These are phyloP conservation scores for Starmerella tilneyi DNA, from an alignment of 805 yeast species.

Conservation along the genomic window DNA sequence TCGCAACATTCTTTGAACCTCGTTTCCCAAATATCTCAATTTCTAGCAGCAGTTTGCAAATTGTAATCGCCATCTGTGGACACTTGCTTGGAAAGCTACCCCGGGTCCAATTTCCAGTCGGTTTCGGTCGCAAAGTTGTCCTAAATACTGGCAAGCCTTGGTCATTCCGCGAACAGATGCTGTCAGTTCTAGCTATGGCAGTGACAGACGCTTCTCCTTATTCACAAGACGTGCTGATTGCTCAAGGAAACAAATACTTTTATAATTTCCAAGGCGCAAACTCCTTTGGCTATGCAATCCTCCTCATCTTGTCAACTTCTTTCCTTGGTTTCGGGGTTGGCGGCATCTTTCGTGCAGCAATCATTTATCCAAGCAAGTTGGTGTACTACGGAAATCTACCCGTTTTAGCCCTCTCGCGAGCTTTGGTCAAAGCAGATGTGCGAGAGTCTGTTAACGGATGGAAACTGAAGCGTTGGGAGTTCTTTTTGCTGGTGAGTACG, in stretches of 20 bases:
- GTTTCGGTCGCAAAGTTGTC: background rate
- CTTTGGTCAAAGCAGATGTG: slow-evolving; percentile 30
- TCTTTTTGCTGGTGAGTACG: slow-evolving; percentile 38
- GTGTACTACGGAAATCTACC: slow-evolving; percentile 48
- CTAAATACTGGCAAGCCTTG: slow-evolving; percentile 47
- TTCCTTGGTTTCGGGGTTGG: slow-evolving; percentile 60
- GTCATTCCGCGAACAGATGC: slow-evolving; percentile 19
- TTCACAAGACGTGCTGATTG: slow-evolving; percentile 1
- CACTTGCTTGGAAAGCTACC: slow-evolving; percentile 30
- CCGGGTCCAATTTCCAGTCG: slow-evolving; percentile 4
- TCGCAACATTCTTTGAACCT: slow-evolving; percentile 30
- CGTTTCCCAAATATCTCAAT: slow-evolving; percentile 46
- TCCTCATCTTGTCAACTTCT: slow-evolving; percentile 46
- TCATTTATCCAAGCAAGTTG: slow-evolving; percentile 42
- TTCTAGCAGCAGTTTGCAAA: slow-evolving; percentile 44
- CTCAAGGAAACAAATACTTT: slow-evolving; percentile 2
- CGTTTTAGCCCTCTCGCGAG: slow-evolving; percentile 40
- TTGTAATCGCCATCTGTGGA: slow-evolving; percentile 54
- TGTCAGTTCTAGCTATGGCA: slow-evolving; percentile 17
- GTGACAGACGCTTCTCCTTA: slow-evolving; percentile 20
- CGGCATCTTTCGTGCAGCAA: slow-evolving; percentile 49
- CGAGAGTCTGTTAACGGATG: slow-evolving; percentile 41
- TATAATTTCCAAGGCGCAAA: background rate
- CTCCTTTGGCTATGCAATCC: slow-evolving; percentile 39
- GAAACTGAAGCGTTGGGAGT: slow-evolving; percentile 43